Evolutionary conservation across 768 basidiomycete genomes (phyloP).

Genomic region (Boletus coccyginus): DNA sequence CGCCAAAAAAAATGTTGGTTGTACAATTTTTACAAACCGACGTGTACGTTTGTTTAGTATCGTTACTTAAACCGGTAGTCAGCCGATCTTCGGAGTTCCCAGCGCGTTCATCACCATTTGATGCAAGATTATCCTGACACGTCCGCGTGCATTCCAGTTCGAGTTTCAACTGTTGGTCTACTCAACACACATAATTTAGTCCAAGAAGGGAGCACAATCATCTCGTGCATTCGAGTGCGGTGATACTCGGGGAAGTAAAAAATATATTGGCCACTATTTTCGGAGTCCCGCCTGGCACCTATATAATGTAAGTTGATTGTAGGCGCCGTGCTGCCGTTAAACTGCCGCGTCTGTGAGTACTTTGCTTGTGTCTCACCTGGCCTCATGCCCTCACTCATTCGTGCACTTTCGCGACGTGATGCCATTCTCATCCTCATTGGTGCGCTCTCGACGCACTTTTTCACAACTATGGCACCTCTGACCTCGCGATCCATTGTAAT

Average conservation of each 20-base stretch:
- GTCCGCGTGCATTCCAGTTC: neutral
- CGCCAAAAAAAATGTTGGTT: no score
- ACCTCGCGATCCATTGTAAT: conserved; percentile 32
- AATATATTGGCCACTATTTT: neutral
- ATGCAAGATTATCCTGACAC: neutral
- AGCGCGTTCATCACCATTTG: no score
- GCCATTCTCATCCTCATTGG: conserved; percentile 58
- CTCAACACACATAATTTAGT: neutral
- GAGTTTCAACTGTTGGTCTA: no score
- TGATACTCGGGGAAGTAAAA: neutral
- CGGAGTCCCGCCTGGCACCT: neutral
- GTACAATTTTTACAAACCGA: no score
- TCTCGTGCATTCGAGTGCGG: neutral
- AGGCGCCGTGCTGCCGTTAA: neutral
- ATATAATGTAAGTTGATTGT: neutral
- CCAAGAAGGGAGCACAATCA: neutral
- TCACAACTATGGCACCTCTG: conserved; percentile 39
- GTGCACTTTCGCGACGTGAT: conserved; percentile 51
- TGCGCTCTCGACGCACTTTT: conserved; percentile 53
- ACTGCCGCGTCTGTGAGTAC: neutral
- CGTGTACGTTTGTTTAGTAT: no score
- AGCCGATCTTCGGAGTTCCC: no score
- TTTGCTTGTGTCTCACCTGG: neutral
- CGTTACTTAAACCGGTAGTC: no score
- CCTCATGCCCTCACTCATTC: conserved; percentile 37